Percentiles rank a stretch among this genome's conserved stretches.
Evolutionary conservation across 2,329 filamentous ascomycete species (phyloP).

Genomic region (Gnomoniopsis smithogilvyi): DNA sequence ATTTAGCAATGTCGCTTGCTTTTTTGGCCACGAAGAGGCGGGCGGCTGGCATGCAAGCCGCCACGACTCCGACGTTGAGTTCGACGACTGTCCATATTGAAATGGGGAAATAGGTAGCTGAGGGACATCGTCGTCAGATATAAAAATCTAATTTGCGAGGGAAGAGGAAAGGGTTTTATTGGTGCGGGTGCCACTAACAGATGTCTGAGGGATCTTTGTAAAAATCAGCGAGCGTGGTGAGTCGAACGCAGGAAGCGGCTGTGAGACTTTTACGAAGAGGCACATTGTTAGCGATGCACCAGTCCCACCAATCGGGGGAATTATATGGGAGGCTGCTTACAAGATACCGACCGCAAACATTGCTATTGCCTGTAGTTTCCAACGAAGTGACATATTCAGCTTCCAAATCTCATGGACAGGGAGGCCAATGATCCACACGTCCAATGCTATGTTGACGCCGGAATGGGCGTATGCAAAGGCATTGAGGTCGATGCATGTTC

Average conservation of each 20-base stretch:
- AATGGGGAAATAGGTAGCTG: neutral
- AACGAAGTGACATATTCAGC: constrained; percentile 35
- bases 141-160: too few relatives aligned
- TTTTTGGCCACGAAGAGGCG: neutral
- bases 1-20: neutral
- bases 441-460: constrained; percentile 37
- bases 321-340: neutral
- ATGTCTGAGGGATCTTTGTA: neutral
- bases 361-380: constrained; percentile 33
- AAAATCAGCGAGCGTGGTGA: neutral
- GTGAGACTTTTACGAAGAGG: constrained; percentile 6
- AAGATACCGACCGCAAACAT: constrained; percentile 35
- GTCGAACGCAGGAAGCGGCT: neutral
- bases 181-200: too few relatives aligned
- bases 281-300: too few relatives aligned
- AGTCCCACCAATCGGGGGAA: too few relatives aligned
- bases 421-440: constrained; percentile 36
- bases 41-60: constrained; percentile 3
- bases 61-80: constrained; percentile 3
- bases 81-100: constrained; percentile 4
- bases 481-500: constrained; percentile 30
- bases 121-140: neutral
- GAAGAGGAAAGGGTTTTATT: too few relatives aligned
- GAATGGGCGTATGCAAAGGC: constrained; percentile 33
- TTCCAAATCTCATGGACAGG: constrained; percentile 36